Base-by-base conservation (phyloP, 768 basidiomycete genomes). In the Xerocomellus amylosporus region DNA sequence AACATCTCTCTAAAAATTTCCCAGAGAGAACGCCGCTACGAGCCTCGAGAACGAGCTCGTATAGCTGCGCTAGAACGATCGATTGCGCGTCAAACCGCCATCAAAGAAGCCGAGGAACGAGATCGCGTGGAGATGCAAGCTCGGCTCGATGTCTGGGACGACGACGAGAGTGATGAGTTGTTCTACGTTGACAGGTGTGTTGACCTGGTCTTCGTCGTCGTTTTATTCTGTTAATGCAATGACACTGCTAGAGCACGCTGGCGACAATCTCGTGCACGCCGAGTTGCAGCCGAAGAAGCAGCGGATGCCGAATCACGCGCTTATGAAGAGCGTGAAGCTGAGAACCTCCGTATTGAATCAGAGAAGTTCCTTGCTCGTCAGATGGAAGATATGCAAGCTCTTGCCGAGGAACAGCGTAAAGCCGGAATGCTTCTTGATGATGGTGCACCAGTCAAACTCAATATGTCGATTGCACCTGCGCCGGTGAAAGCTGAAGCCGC, bases 341-440 rank as follows among this genome's bases (percentile, higher is more conserved):
- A 90, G 67, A 89, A 91, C 61, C 78, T 97, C 22, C 84, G 92
- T 34, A 81, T 85, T 46, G 93, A 98, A 71, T 93, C 93, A 1
- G 96, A 98, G 71, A 88, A 85, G 58, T 97, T 98, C 80, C 78
- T 98, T 55, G 90, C 91, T 34, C 81, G 86, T 51, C 94, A 97
- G 66, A 93, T 96, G 91, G 91, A 91, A 58, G 94, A 98, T 70
- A 89, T 96, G 86, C 92, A 93, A 60, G 87, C 90, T 2, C 75
- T 96, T 28, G 90, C 90, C 13, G 90, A 90, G 47, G 89, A 95
- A 64, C 93, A 97, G 64, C 85, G 91, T 58, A 90, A 91, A 65
- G 91, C 90, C 8, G 94, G 94, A 30, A 79, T 96, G 73, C 73
- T 97, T 15, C 79, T 95, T 31, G 94, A 96, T 58, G 95, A 97